A percentile compares a stretch with the other conserved stretches of the same genome.
These are phyloP conservation scores for Trametes sp. DNA, from an alignment of 1,284 basidiomycete genomes.

Conservation along the genomic window DNA sequence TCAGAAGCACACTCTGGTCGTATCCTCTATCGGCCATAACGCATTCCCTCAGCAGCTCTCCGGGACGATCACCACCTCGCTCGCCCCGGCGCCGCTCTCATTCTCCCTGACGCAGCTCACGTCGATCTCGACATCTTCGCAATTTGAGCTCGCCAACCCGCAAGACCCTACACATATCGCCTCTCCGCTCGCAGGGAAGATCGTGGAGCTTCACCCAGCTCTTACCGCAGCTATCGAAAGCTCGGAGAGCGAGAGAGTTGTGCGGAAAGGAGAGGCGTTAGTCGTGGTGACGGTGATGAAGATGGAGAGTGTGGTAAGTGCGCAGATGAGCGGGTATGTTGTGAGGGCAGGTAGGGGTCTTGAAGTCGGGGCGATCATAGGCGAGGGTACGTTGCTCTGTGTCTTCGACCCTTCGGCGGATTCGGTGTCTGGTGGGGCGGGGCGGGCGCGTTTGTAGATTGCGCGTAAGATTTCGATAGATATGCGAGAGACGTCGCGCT, in stretches of 20 bases:
- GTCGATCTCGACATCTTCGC: slow-evolving; percentile 39
- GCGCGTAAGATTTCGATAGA: no score
- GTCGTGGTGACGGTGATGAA: slow-evolving; percentile 52
- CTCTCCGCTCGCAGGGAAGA: slow-evolving; percentile 49
- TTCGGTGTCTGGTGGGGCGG: neutral
- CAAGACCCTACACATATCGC: slow-evolving; percentile 44
- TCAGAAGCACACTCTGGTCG: slow-evolving; percentile 44
- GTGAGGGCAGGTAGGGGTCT: slow-evolving; percentile 18
- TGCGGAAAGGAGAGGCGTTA: slow-evolving; percentile 43
- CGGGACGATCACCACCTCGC: slow-evolving; percentile 45
- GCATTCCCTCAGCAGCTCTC: slow-evolving; percentile 49
- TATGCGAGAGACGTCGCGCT: no score
- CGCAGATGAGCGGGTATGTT: slow-evolving; percentile 11
- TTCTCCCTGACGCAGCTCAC: slow-evolving; percentile 47
- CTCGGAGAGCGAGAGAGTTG: neutral
- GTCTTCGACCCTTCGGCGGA: slow-evolving; percentile 13
- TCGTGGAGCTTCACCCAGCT: slow-evolving; percentile 49
- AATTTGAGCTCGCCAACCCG: slow-evolving; percentile 47
- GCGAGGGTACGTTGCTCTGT: slow-evolving; percentile 23
- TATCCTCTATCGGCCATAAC: slow-evolving; percentile 48
- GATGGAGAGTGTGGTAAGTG: slow-evolving; percentile 49
- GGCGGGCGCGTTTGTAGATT: slow-evolving; percentile 15
- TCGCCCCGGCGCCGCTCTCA: slow-evolving; percentile 39
- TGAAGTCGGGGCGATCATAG: slow-evolving; percentile 22
- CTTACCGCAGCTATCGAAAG: slow-evolving; percentile 21